Base-by-base conservation (phyloP, 257 asterid genomes). In the Jacaranda copaia region DNA sequence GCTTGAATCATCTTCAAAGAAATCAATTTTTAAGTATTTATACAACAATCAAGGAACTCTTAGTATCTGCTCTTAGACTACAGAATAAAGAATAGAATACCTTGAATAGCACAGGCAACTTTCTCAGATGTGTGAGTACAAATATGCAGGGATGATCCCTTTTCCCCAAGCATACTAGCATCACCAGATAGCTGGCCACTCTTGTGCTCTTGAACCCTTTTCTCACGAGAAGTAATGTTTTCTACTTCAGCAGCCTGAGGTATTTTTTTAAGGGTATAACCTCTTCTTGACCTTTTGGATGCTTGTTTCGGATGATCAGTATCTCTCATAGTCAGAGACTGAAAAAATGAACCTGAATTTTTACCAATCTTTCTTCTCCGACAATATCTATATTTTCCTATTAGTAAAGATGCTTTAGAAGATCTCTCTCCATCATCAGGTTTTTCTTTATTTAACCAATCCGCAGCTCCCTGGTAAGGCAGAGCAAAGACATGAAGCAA, bases 301-400 rank as follows among this genome's bases (percentile, higher is more conserved):
- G 81, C 80, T 76, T 73, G 80, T 73, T 81, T 85, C 68, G 48
- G 87, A 67, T 61, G 52, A 62, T 81, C 86, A 77, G 59, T 48
- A 65, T 78, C 84, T 76, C 77, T 84, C 16, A 68, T 66, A 11
- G 80, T 71, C 67, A 86, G 78, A 79, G 84, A 83, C 75, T 83
- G 79, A 57, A 86, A 85, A 71, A 83, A 85, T 45, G 92, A 82
- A 48, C 52, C 78, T 0, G 87, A 69, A 36, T 62, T 83, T 85
- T 85, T 87, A 62, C 79, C 81, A 48, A 82, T 70, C 79, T 74
- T 89, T 80, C 84, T 89, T 85, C 89, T 89, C 68, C 91, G 90
- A 79, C 82, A 84, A 80, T 91, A 91, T 38, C 85, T 85, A 79
- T 81, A 88, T 71, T 79, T 87, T 72, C 84, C 93, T 35, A 74